phyloP scores from a whole-genome alignment of 208 protist species.

The Trypanosoma vivax region DNA sequence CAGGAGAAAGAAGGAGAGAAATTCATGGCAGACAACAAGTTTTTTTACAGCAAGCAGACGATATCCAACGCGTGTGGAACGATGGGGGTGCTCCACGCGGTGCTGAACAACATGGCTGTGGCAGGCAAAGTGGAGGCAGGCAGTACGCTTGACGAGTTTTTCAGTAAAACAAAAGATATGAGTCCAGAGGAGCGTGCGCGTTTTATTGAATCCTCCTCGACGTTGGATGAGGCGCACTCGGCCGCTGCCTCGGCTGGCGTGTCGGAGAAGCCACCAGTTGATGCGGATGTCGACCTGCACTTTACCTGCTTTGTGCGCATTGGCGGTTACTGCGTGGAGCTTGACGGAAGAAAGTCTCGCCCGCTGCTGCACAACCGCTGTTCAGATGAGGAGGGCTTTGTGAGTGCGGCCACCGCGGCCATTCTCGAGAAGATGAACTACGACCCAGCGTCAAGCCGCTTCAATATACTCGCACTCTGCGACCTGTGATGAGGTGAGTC shows the following conservation, averaged over 20 bases:
- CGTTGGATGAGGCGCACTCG: constrained; percentile 54
- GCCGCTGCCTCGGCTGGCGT: constrained; percentile 51
- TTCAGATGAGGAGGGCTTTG: constrained; percentile 48
- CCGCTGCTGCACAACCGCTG: constrained; percentile 82
- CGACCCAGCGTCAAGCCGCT: constrained; percentile 57
- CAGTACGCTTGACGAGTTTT: constrained; percentile 28
- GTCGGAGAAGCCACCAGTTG: constrained; percentile 47
- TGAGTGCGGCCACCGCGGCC: constrained; percentile 50
- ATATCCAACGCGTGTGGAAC: constrained; percentile 94
- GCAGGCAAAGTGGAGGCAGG: constrained; percentile 33
- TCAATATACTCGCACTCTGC: constrained; percentile 72
- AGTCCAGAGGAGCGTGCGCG: constrained; percentile 25
- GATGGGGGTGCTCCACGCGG: constrained; percentile 88
- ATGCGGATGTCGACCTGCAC: constrained; percentile 87
- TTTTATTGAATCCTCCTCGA: constrained; percentile 28
- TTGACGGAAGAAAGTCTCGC: constrained; percentile 88
- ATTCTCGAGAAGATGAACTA: constrained; percentile 71
- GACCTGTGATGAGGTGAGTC: not conserved
- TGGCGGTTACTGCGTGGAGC: constrained; percentile 86
- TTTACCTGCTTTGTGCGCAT: constrained; percentile 90
- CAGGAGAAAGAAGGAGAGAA: constrained; percentile 33
- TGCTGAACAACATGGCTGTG: constrained; percentile 86
- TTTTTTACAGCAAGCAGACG: constrained; percentile 91
- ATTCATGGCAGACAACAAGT: constrained; percentile 30
- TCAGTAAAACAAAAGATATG: constrained; percentile 17